Base-by-base conservation (phyloP, 2,329 filamentous ascomycete genomes). In the Xenoacremonium recifei region DNA sequence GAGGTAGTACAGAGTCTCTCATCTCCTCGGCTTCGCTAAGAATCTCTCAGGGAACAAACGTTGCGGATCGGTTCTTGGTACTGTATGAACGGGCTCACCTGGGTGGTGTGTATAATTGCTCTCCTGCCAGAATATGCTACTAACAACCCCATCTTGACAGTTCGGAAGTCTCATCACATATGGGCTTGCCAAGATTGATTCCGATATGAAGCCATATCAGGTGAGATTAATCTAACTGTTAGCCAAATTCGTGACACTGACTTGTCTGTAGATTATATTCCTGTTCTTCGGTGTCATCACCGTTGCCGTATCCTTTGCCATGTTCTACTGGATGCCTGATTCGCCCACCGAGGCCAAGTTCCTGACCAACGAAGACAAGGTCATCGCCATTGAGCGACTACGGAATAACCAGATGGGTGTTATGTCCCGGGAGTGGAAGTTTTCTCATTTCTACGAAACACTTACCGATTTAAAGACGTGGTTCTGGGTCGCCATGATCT, bases 1-100 rank as follows among this genome's bases (percentile, higher is more conserved):
- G 38, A 67, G 71, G 43, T 63, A 49, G 9, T 15, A 27, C 29
- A 9, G 32, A 11, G 5, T 16, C 21, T 30, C 20, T 11, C 4
- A 27, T 6, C 6, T 23, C 6, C 10, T 21, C 7, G 12, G 27
- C 12, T 20, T 15, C 32, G 7, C 42, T 57, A 27, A 55, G 44
- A 17, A 12, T 15, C 15, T 21, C 6, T 1, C 35, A 66, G 63
- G 40, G 79, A 83, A 50, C 79, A 83, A 57, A 80, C 79, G 0
- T 58, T 76, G 37, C 64, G 79, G 3, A 75, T 77, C 11, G 73
- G 75, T 7, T 70, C 71, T 3, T 83, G 79, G 79, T 81, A 82
- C 51, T 73, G 71, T 16, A 82, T 80, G 73, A 78, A 82, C 40
- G 79, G 79, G 3, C 58, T 81, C 4, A 77, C 76, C 4, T 77